Conservation (phyloP, 768 basidiomycete species). For the Suillus spraguei region DNA sequence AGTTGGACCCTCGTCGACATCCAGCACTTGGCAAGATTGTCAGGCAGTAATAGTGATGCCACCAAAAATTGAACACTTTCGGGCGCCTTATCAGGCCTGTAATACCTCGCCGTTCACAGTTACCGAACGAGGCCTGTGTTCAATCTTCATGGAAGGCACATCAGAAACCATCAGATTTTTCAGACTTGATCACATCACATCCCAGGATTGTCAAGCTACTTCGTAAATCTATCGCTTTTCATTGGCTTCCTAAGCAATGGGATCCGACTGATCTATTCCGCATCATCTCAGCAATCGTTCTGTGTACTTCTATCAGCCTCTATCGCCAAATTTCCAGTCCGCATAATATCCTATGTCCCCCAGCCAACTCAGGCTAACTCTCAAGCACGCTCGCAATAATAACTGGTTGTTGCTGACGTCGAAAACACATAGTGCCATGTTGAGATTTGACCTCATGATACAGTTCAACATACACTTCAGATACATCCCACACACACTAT, state of each 20-base stretch:
- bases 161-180: slow-evolving; percentile 2
- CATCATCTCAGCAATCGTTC: background rate
- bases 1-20: slow-evolving; percentile 7
- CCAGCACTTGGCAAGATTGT: background rate
- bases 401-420: slow-evolving; percentile 21
- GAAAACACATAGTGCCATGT: slow-evolving; percentile 13
- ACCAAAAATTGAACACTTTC: background rate
- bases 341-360: slow-evolving; percentile 1
- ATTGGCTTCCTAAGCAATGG: slow-evolving; percentile 11
- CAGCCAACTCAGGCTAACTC: slow-evolving; percentile 1
- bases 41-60: background rate
- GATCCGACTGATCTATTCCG: background rate
- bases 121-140: slow-evolving; percentile 12
- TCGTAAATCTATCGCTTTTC: slow-evolving; percentile 2
- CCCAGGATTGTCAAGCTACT: slow-evolving; percentile 7
- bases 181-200: slow-evolving; percentile 8
- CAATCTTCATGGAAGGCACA: background rate
- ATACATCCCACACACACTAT: background rate
- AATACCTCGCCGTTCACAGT: too few relatives aligned
- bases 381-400: slow-evolving; percentile 12
- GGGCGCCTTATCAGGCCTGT: too few relatives aligned
- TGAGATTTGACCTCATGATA: background rate
- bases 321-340: slow-evolving; percentile 8
- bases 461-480: background rate
- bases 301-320: too few relatives aligned